Conservation (phyloP, 495 filamentous ascomycete species). For the Penicillium nucicola region DNA sequence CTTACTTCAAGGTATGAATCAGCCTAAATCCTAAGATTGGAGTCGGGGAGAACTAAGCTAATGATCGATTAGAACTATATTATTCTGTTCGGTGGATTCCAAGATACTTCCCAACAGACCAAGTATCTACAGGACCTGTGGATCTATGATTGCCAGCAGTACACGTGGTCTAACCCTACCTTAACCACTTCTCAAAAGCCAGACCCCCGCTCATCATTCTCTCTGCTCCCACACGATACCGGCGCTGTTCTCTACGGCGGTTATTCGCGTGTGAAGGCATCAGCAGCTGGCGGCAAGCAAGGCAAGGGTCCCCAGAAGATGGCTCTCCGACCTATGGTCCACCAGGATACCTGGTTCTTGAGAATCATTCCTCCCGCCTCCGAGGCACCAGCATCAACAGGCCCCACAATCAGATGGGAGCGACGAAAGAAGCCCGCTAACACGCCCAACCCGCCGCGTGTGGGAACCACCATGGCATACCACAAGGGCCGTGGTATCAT, state of each 20-base stretch:
- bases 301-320: constrained; percentile 62
- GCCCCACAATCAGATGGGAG: constrained; percentile 82
- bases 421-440: constrained; percentile 89
- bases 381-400: constrained; percentile 56
- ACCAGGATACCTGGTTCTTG: constrained; percentile 93
- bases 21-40: constrained; percentile 27
- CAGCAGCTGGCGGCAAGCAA: constrained; percentile 48
- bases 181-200: constrained; percentile 80
- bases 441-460: constrained; percentile 75
- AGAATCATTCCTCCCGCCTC: constrained; percentile 68
- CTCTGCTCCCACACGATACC: constrained; percentile 81
- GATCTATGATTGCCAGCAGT: constrained; percentile 68
- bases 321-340: constrained; percentile 78
- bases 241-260: constrained; percentile 90
- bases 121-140: constrained; percentile 77
- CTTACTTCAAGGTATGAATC: constrained; percentile 71
- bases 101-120: constrained; percentile 90
- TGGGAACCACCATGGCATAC: constrained; percentile 85
- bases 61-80: constrained; percentile 55
- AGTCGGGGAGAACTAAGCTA: neutral
- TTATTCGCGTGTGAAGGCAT: constrained; percentile 83
- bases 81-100: constrained; percentile 79
- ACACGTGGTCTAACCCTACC: constrained; percentile 70
- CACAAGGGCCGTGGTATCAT: constrained; percentile 90
- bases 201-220: constrained; percentile 86